Evolutionary conservation across 768 basidiomycete genomes (phyloP).

Genomic region (Boletus reticuloceps): DNA sequence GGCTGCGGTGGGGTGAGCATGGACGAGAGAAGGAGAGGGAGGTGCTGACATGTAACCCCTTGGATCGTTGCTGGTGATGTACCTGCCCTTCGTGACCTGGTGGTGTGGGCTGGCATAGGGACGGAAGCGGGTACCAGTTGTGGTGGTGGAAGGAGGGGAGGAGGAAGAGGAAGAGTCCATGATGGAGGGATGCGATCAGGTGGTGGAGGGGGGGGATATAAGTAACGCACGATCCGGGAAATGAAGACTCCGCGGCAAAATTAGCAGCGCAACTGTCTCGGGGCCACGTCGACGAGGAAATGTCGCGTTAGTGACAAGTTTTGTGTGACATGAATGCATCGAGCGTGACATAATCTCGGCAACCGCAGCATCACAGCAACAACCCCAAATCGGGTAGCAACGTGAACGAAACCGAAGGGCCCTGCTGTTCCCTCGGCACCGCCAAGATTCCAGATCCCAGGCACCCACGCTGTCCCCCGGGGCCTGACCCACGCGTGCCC

Average conservation of each 20-base stretch:
- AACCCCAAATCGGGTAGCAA: conserved; percentile 36
- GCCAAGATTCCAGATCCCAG: conserved; percentile 43
- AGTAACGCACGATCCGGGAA: conserved; percentile 17
- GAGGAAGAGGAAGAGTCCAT: conserved; percentile 44
- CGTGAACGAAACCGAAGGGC: conserved; percentile 29
- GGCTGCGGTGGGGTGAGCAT: conserved; percentile 38
- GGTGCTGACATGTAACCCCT: conserved; percentile 78
- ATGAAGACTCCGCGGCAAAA: conserved; percentile 32
- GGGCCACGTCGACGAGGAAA: conserved; percentile 38
- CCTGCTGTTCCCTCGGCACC: conserved; percentile 38
- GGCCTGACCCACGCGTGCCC: conserved; percentile 7
- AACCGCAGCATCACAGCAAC: conserved; percentile 33
- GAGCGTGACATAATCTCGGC: conserved; percentile 31
- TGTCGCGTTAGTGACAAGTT: conserved; percentile 27
- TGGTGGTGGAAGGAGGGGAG: conserved; percentile 24
- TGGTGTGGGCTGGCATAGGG: conserved; percentile 76
- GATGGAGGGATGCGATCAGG: conserved; percentile 5
- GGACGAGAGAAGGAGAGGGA: neutral
- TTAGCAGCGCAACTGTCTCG: conserved; percentile 29
- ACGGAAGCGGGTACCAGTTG: conserved; percentile 44
- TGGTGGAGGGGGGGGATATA: conserved; percentile 15
- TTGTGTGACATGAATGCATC: conserved; percentile 23
- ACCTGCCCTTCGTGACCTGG: conserved; percentile 81
- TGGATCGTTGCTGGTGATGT: conserved; percentile 88
- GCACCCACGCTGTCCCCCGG: conserved; percentile 24